Percentiles rank a stretch among this genome's conserved stretches.
phyloP scores from a whole-genome alignment of 495 filamentous ascomycete genomes.

The Aspergillus sparsus region DNA sequence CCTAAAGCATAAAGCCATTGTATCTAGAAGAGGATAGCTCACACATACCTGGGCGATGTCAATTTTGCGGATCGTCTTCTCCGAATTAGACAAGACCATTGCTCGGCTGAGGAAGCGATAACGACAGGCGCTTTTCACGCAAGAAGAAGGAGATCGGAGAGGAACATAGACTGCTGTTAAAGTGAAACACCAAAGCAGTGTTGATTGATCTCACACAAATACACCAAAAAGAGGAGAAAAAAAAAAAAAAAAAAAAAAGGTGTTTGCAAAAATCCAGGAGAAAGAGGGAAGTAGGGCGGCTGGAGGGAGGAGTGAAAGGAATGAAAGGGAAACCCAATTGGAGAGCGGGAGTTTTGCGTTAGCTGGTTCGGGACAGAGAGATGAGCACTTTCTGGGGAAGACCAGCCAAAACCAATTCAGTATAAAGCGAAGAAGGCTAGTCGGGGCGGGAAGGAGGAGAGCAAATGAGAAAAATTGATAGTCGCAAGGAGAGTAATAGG shows the following conservation, averaged over 20 bases:
- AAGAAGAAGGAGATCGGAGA: constrained; percentile 6
- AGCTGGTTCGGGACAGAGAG: constrained; percentile 8
- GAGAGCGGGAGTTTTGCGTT: constrained; percentile 27
- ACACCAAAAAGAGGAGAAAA: constrained; percentile 14
- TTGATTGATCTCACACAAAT: constrained; percentile 5
- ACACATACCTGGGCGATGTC: constrained; percentile 74
- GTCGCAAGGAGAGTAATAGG: neutral
- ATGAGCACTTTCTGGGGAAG: constrained; percentile 4
- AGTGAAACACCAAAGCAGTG: neutral
- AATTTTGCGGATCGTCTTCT: constrained; percentile 50
- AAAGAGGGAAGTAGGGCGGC: constrained; percentile 29
- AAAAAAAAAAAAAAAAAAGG: constrained; percentile 17
- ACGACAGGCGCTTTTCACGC: constrained; percentile 11
- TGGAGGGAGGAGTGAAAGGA: constrained; percentile 26
- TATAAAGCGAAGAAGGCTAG: neutral
- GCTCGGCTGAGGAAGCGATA: constrained; percentile 15
- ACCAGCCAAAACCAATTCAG: constrained; percentile 5
- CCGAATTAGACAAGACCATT: constrained; percentile 42
- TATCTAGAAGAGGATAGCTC: neutral
- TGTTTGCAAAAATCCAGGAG: constrained; percentile 17
- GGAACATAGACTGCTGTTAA: constrained; percentile 18
- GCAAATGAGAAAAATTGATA: neutral
- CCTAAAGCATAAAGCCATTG: no score
- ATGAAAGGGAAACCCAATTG: constrained; percentile 29
- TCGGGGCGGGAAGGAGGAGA: neutral